Conservation (phyloP, 345 rosid species). For the Gossypium thurberi region DNA sequence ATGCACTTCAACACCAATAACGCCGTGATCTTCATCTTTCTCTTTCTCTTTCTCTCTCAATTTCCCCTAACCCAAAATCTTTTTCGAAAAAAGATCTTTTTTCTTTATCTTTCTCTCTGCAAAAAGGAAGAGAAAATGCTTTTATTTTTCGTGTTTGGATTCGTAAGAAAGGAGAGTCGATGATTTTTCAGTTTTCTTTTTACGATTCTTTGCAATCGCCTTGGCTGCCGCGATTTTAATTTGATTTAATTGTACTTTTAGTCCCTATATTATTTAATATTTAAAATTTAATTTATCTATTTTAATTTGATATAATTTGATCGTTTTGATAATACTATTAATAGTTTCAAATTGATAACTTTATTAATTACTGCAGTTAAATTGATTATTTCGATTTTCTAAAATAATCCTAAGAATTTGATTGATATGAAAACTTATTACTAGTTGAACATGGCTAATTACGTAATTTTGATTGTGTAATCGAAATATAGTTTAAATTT, state of each 20-base stretch:
- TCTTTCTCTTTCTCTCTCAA: not conserved
- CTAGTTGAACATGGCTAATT: too few relatives aligned
- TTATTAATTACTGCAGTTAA: too few relatives aligned
- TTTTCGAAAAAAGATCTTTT: not conserved
- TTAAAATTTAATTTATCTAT: too few relatives aligned
- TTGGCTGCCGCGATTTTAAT: not conserved
- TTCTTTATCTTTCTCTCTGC: not conserved
- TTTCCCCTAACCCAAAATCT: not conserved
- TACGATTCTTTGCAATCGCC: not conserved
- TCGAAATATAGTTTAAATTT: too few relatives aligned
- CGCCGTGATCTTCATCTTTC: constrained; percentile 88
- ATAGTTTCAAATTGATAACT: too few relatives aligned
- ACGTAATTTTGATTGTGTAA: too few relatives aligned
- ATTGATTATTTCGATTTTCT: too few relatives aligned
- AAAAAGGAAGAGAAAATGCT: not conserved
- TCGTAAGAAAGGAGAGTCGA: not conserved
- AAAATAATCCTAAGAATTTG: too few relatives aligned
- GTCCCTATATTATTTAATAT: not conserved
- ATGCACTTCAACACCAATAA: constrained; percentile 68
- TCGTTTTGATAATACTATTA: too few relatives aligned
- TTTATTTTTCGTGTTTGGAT: not conserved
- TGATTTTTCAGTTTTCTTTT: not conserved
- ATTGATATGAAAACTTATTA: too few relatives aligned
- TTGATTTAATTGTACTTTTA: not conserved
- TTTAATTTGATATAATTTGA: not conserved